Evolutionary conservation across 768 basidiomycete genomes (phyloP).

Genomic region (Trametes cubensis): DNA sequence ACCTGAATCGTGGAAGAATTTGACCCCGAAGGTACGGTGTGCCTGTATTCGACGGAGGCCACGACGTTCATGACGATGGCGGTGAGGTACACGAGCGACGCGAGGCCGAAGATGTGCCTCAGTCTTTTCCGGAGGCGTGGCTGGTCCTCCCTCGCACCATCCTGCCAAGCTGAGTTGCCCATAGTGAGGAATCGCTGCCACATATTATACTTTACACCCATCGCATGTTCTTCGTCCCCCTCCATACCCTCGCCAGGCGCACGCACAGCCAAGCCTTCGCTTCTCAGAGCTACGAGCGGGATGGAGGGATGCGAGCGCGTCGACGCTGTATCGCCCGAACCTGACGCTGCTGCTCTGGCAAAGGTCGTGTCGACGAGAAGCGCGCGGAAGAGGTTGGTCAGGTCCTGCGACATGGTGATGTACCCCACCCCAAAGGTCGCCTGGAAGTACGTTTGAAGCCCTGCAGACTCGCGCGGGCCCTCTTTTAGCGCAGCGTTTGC

Average conservation of each 20-base stretch:
- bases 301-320: not conserved
- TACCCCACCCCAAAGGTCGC: constrained; percentile 4
- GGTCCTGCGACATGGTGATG: constrained; percentile 11
- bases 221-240: no score
- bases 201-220: no score
- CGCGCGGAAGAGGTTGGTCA: not conserved
- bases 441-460: constrained; percentile 4
- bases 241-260: not conserved
- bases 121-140: not conserved
- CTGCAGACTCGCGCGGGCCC: not conserved
- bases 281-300: not conserved
- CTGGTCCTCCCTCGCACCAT: not conserved
- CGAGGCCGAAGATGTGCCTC: not conserved
- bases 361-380: constrained; percentile 10
- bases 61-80: constrained; percentile 1
- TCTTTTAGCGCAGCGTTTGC: not conserved
- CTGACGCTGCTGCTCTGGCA: not conserved
- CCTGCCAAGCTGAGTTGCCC: no score
- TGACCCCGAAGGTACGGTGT: not conserved
- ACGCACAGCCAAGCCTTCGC: not conserved
- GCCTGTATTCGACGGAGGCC: not conserved
- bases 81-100: not conserved
- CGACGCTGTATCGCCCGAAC: not conserved
- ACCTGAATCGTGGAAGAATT: not conserved
- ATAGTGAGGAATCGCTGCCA: no score